Evolutionary conservation across 2,329 filamentous ascomycete genomes (phyloP).

Genomic region (Diaporthe vaccinii): DNA sequence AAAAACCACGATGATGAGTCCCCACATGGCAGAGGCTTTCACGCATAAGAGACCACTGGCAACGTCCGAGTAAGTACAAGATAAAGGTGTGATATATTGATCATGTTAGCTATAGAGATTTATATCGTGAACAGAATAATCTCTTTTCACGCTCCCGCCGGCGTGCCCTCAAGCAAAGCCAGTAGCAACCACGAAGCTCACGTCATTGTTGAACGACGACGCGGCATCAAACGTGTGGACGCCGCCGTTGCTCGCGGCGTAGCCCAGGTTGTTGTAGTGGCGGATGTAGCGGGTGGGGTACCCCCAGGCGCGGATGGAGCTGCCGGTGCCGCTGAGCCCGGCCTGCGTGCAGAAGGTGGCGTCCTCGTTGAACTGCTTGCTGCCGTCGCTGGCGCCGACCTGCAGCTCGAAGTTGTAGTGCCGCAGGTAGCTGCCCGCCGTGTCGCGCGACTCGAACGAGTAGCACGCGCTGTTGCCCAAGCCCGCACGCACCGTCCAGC

Average conservation of each 20-base stretch:
- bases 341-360: conserved; percentile 72
- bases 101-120: neutral
- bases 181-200: conserved; percentile 61
- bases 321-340: conserved; percentile 64
- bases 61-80: neutral
- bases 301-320: conserved; percentile 68
- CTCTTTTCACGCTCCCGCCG: neutral
- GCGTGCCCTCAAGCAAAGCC: conserved; percentile 58
- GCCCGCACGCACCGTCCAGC: conserved; percentile 67
- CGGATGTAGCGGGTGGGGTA: conserved; percentile 72
- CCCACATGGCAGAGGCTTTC: neutral
- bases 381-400: conserved; percentile 65
- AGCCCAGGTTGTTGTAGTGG: conserved; percentile 59
- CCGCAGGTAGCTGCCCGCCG: conserved; percentile 69
- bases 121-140: neutral
- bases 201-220: conserved; percentile 65
- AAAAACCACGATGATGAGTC: neutral
- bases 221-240: conserved; percentile 66
- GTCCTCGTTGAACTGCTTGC: conserved; percentile 70
- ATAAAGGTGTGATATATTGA: neutral
- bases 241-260: conserved; percentile 67
- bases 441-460: conserved; percentile 73
- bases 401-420: conserved; percentile 67
- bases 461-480: conserved; percentile 69
- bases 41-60: neutral